Base-by-base conservation (phyloP, 139 green algal genomes). In the Tetradesmus lagerheimii region DNA sequence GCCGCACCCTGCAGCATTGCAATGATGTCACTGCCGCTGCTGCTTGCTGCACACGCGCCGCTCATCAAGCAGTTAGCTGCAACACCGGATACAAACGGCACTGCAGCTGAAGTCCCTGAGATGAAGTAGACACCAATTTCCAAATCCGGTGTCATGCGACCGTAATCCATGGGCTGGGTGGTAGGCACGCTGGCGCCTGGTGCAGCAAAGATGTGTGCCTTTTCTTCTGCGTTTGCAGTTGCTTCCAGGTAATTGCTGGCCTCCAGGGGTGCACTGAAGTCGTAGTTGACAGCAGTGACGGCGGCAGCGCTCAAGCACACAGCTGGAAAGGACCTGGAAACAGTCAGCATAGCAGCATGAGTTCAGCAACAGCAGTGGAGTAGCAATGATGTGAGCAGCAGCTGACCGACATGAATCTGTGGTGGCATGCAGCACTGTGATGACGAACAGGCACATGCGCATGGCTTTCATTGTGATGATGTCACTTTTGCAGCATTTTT, bases 31-130 rank as follows among this genome's bases (percentile, higher is more conserved):
- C 47, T 34, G 11, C 78, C 78, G 6, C 20, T 84, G 39, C 20
- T 45, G 78, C 15, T 84, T 64, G 2, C 12, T 2, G 50, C 50
- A 25, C 80, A 85, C 8, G 45, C 29, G 4, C 80, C 80, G 4
- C 41, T 38, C 80, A 85, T 85, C 3, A 85, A 27, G 80, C 80
- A 85, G 45, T 71, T 85, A 2, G 80, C 80, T 39, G 80, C 80
- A 43, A 85, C 43, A n/a, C 80, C 80, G 27, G 80, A 39, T 16
- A 85, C 43, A 41, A 71, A 47, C 1, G 80, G 80, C 16, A 45
- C 80, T 64, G 50, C 50, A 27, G 50, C 50, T 25, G 50, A 64
- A 64, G 50, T 64, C 50, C 50, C 50, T 25, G 50, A 64, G 14
- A 25, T 64, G 25, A 2, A 64, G 50, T 64, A 64, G 14, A 25